Evolutionary conservation across 768 basidiomycete species (phyloP), one percentile per base, ranked within the genome.

Genomic region (Boletus tomentosulus): DNA sequence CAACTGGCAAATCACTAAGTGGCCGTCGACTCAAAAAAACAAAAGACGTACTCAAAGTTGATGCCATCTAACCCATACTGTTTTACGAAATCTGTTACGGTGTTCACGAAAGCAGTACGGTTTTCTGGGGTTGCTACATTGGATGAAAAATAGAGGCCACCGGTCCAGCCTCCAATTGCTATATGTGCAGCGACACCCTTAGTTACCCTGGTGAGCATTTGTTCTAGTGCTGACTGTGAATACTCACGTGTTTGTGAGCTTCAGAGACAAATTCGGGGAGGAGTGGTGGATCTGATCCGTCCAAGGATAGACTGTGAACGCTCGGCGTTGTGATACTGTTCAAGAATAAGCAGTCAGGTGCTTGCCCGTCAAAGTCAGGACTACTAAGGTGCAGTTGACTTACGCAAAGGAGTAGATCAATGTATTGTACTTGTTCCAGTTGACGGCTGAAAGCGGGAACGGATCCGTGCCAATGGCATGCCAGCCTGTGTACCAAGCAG

Each of bases 151-250:
- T 74, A 87, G 31, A 59, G 66, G 2, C 82, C 77, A 6, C 88
- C 89, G 4, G 72, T 75, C 85, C 86, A 90, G 22, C 89, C 89
- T 25, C 89, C 89, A n/a, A 92, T 73, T 0, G 83, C 80, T 27
- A 87, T 56, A 11, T 78, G 65, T 0, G 87, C 81, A 44, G 74
- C 71, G 13, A 87, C 84, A 56, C 67, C 62, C 86, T 88, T 46
- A 57, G 19, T 16, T 48, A 1, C 27, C 16, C 33, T 35, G 15
- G 48, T 49, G 22, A 54, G 42, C 5, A 34, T 22, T 10, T n/a
- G 6, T n/a, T 28, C 13, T 19, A 41, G 16, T n/a, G 13, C 15
- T 44, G 16, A 24, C 31, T 11, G 19, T 22, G 33, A 6, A 25
- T 10, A 53, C 73, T 48, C 45, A 74, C 74, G 35, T 77, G 58